Evolutionary conservation across 805 yeast species (phyloP), one percentile per base, ranked within the genome.

Genomic region (Sungouiella thailandica): DNA sequence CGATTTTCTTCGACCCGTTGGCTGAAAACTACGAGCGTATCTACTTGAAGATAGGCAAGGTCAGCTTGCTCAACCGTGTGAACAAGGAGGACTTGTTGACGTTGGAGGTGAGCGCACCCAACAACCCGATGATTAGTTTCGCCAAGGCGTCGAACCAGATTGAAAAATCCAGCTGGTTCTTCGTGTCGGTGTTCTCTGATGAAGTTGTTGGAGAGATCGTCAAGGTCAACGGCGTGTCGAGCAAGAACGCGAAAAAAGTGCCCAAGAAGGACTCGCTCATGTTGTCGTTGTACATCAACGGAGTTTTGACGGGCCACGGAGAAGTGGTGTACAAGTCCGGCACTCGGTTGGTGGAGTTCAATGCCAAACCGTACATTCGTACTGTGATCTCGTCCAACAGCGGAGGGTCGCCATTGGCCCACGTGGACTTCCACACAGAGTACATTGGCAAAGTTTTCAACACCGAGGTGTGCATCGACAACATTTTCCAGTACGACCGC

Each of bases 151-250:
- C 84, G 0, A 80, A 80, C 55, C 85, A 78, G 49, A 52, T 56
- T 11, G 69, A 68, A 7, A 55, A 60, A 25, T 53, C 63, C 17
- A 41, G 56, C 6, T 86, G 94, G 94, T 76, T 74, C 35, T 83
- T 87, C 47, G 71, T 83, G 7, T 78, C 90, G 2, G 85, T 83
- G 9, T 67, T 70, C 44, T 77, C 86, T 1, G 80, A 74, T 25
- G 96, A 87, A 58, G 65, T 68, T 10, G 65, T 86, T 36, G 83
- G 89, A 23, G 95, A 86, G 53, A 65, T 74, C 23, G 71, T 87
- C 29, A 76, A 76, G 49, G 65, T 85, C 11, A 67, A 73, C 40
- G 84, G 84, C 25, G 58, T 84, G 15, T 69, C 72, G 13, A 43
- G 44, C 32, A 57, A 63, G 27, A 62, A 63, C 37, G 44, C 57